These are phyloP conservation scores for Angomonas ambiguus DNA, from an alignment of 208 protist species.

Conservation along the genomic window DNA sequence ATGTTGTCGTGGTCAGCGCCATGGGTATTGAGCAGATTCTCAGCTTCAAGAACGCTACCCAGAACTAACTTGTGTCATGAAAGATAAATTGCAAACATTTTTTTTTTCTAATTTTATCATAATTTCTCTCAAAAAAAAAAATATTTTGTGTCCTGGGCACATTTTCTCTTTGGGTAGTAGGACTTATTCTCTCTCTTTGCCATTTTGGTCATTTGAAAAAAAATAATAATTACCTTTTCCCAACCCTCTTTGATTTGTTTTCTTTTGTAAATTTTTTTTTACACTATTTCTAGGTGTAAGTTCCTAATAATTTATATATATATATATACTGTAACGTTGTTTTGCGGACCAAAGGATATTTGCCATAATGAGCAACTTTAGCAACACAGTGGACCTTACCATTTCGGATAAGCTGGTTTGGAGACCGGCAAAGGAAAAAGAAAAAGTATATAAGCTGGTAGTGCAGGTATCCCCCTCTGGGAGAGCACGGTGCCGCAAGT, in stretches of 20 bases:
- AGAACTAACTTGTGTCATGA: conserved; percentile 39
- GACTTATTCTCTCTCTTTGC: no score
- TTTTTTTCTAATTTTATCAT: conserved; percentile 12
- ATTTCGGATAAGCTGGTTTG: conserved; percentile 61
- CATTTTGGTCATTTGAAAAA: no score
- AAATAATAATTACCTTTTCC: no score
- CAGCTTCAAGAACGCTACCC: conserved; percentile 89
- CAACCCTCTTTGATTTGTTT: no score
- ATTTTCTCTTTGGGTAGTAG: no score
- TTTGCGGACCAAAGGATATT: no score
- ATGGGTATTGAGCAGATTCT: conserved; percentile 95
- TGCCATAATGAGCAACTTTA: conserved; percentile 25
- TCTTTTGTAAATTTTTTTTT: no score
- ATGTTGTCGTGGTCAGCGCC: conserved; percentile 92
- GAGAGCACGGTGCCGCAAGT: conserved; percentile 79
- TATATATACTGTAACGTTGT: no score
- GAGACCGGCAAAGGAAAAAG: conserved; percentile 33
- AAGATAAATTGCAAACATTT: conserved; percentile 9
- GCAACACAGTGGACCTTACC: conserved; percentile 51
- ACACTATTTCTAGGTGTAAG: no score
- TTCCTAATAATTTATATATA: no score
- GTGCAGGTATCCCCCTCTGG: conserved; percentile 59
- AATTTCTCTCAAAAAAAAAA: neutral
- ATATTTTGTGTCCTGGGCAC: no score
- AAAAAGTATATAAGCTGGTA: conserved; percentile 57